phyloP scores from a whole-genome alignment of 2,329 filamentous ascomycete genomes.

The Emmonsiellopsis sp. region DNA sequence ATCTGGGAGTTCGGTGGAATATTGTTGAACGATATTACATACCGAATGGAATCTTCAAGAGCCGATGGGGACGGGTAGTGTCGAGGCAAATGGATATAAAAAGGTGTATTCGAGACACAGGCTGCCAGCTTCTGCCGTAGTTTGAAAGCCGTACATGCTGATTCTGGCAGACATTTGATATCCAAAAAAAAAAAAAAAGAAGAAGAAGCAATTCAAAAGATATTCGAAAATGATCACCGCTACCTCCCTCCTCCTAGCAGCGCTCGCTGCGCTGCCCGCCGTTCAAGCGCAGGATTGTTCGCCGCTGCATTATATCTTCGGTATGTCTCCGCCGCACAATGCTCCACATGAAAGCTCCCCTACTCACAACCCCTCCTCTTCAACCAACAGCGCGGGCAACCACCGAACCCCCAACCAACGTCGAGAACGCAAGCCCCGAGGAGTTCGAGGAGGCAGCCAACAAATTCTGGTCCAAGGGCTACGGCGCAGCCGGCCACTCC shows the following conservation, averaged over 20 bases:
- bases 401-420: neutral
- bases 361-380: neutral
- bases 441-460: neutral
- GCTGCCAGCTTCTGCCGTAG: no score
- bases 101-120: no score
- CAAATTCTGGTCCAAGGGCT: neutral
- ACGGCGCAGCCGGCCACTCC: neutral
- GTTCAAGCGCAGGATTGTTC: neutral
- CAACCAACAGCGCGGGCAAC: neutral
- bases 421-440: neutral
- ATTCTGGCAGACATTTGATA: no score
- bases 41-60: no score
- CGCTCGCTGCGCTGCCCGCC: neutral
- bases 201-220: no score
- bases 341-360: neutral
- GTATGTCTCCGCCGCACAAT: neutral
- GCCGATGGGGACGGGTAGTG: no score
- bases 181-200: no score
- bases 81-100: no score
- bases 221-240: neutral
- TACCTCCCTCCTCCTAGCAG: neutral
- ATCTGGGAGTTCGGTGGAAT: no score
- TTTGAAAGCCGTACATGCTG: no score
- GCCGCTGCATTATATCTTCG: neutral
- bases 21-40: no score